Evolutionary conservation across 331 rosid species (phyloP), one percentile per base, ranked within the genome.

Genomic region (Saraca asoca): DNA sequence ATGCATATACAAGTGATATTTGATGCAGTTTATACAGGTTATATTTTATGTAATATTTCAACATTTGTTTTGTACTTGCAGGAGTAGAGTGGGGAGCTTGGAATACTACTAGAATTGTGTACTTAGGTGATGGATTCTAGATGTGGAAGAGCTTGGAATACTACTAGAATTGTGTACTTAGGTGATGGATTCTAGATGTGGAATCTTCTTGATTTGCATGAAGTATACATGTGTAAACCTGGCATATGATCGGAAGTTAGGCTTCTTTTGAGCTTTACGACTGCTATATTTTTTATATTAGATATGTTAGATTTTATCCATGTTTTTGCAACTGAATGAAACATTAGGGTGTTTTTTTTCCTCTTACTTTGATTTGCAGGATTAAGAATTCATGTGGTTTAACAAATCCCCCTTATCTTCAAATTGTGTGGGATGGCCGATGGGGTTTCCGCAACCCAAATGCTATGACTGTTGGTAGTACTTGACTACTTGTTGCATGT

Each of bases 81-180:
- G 84, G 81, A 71, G 16, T 80, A 80, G 78, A 24, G 51, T 41
- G 59, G 56, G 31, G 45, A 51, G 50, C 65, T 41, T 17, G 58
- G 38, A 31, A 48, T 7, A 29, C 50, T 34, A 37, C 35, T 24
- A 2, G 54, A 52, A 69, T 10, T 39, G 53, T 63, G 66, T 19
- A 19, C 33, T 69, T 29, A 6, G 43, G 24, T 50, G 57, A 33
- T 3, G 18, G 58, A 62, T 55, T 62, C 75, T 68, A 37, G 42
- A 31, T 13, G 68, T 45, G 16, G 62, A 39, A 45, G 45, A 51
- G 50, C 65, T 41, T 17, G 58, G 38, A 31, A 48, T 7, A 29
- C 50, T 34, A 37, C 35, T 24, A 2, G 54, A 52, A 69, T 10
- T 39, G 53, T 63, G 66, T 19, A 19, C 33, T 69, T 29, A 6